A percentile compares a stretch with the other conserved stretches of the same genome.
Conservation (phyloP, 495 filamentous ascomycete species). For the Stereocaulon alpinum region DNA sequence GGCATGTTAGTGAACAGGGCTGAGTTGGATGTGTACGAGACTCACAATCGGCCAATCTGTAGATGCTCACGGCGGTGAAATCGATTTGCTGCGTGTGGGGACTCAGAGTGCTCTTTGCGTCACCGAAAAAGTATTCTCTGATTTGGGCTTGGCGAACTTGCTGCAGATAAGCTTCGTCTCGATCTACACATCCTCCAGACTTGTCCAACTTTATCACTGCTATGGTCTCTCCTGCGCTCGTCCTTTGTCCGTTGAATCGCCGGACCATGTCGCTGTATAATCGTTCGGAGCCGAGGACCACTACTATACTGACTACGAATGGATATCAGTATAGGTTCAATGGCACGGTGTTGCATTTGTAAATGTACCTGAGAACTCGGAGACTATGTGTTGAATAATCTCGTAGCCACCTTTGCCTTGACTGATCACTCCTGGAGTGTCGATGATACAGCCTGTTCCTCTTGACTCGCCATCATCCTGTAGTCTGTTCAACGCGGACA, state of each 20-base stretch:
- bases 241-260: slow-evolving; percentile 57
- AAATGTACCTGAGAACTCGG: slow-evolving; percentile 67
- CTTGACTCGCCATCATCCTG: slow-evolving; percentile 64
- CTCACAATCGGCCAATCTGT: slow-evolving; percentile 47
- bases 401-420: slow-evolving; percentile 59
- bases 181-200: slow-evolving; percentile 31
- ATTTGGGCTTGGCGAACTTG: slow-evolving; percentile 61
- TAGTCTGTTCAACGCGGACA: slow-evolving; percentile 67
- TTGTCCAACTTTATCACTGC: not conserved
- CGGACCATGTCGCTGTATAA: slow-evolving; percentile 68
- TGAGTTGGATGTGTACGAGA: not conserved
- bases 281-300: slow-evolving; percentile 76
- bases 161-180: slow-evolving; percentile 66
- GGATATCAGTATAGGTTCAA: not conserved
- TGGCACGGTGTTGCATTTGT: not conserved
- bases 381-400: slow-evolving; percentile 68
- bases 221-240: slow-evolving; percentile 50
- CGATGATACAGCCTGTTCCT: slow-evolving; percentile 70
- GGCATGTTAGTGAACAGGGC: not conserved
- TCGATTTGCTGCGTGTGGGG: slow-evolving; percentile 73
- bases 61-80: slow-evolving; percentile 63
- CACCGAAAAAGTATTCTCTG: slow-evolving; percentile 89
- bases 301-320: slow-evolving; percentile 56
- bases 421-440: slow-evolving; percentile 62
- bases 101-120: slow-evolving; percentile 61